Conservation (phyloP, 805 yeast genomes). For the Phaffomyces thermotolerans region DNA sequence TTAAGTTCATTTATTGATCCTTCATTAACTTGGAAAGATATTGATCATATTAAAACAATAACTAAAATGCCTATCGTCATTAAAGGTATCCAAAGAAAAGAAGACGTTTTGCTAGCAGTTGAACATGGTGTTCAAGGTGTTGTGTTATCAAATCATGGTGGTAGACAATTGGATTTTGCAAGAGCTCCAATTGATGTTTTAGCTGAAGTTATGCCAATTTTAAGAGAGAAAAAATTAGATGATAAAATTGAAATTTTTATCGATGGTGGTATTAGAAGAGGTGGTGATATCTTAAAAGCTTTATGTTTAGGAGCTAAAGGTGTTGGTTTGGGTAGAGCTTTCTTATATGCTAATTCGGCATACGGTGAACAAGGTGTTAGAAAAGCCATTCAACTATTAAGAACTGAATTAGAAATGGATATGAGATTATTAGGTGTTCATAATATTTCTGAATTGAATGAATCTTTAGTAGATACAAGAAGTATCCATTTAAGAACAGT, state of each 20-base stretch:
- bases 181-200: constrained; percentile 71
- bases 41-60: constrained; percentile 44
- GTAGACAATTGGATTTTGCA: constrained; percentile 78
- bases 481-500: constrained; percentile 35
- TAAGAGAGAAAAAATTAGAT: constrained; percentile 39
- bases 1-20: constrained; percentile 81
- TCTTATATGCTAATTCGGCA: constrained; percentile 53
- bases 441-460: constrained; percentile 50
- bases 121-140: constrained; percentile 70
- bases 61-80: constrained; percentile 63
- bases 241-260: constrained; percentile 49
- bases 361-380: constrained; percentile 62
- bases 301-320: constrained; percentile 64
- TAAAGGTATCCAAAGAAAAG: constrained; percentile 81
- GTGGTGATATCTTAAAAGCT: constrained; percentile 60
- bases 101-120: constrained; percentile 69
- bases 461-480: constrained; percentile 51
- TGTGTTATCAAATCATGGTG: constrained; percentile 86
- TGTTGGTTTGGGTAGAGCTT: constrained; percentile 65
- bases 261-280: constrained; percentile 68
- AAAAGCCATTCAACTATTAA: constrained; percentile 52
- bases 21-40: constrained; percentile 56
- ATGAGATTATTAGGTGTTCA: constrained; percentile 77
- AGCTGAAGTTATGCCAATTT: constrained; percentile 56
- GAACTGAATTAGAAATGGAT: constrained; percentile 65